Evolutionary conservation across 805 yeast genomes (phyloP).

Genomic region (Metschnikowia borealis): DNA sequence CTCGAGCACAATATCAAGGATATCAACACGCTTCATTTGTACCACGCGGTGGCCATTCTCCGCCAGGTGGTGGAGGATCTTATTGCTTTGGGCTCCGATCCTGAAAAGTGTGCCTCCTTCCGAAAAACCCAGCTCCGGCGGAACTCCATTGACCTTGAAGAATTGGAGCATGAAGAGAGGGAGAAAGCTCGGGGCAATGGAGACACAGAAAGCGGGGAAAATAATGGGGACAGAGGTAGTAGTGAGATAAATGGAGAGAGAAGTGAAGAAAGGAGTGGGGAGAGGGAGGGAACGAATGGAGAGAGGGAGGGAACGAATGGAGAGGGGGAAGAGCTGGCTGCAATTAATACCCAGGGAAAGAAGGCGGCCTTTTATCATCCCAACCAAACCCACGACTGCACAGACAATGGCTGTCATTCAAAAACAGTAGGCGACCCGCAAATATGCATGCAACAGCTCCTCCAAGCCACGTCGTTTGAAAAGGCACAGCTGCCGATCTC

Average conservation of each 20-base stretch:
- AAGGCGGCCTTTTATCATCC: not conserved
- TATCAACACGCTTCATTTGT: constrained; percentile 32
- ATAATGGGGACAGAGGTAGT: not conserved
- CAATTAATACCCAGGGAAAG: not conserved
- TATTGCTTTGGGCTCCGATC: constrained; percentile 26
- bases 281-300: not conserved
- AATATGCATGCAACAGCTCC: constrained; percentile 24
- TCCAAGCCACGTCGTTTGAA: constrained; percentile 15
- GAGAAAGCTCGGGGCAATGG: not conserved
- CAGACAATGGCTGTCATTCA: not conserved
- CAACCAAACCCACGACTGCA: not conserved
- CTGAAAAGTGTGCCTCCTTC: constrained; percentile 21
- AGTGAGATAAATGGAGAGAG: not conserved
- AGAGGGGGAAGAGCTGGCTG: not conserved
- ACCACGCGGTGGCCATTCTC: constrained; percentile 33
- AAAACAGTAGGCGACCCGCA: not conserved
- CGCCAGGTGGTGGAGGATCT: constrained; percentile 29
- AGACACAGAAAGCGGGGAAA: too few relatives aligned
- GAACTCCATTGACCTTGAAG: constrained; percentile 15
- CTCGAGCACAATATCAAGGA: constrained; percentile 27
- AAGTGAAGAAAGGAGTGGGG: not conserved
- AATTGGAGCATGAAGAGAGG: not conserved
- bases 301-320: not conserved
- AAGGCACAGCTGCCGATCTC: constrained; percentile 5
- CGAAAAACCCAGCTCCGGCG: constrained; percentile 25